phyloP scores from a whole-genome alignment of 192 early-diverging fungal genomes.

The Mortierella antarctica region DNA sequence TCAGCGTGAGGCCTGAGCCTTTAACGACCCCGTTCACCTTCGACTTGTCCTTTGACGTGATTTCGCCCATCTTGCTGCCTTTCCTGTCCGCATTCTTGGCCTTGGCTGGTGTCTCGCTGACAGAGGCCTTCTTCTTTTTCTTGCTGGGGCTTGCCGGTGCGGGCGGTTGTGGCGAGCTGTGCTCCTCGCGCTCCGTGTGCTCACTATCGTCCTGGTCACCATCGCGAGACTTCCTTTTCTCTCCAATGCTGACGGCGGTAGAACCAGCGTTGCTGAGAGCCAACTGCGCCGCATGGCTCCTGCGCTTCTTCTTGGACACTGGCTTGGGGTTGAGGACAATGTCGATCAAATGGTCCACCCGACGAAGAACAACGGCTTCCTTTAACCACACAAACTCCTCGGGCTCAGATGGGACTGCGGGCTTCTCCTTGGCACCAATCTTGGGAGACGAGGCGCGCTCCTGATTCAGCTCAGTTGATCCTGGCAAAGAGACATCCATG shows the following conservation, averaged over 20 bases:
- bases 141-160: constrained; percentile 14
- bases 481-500: background rate
- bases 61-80: background rate
- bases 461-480: background rate
- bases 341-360: constrained; percentile 63
- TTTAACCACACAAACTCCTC: constrained; percentile 62
- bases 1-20: constrained; percentile 22
- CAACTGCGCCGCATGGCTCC: constrained; percentile 28
- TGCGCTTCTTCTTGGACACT: constrained; percentile 50
- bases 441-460: background rate
- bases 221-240: background rate
- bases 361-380: constrained; percentile 62
- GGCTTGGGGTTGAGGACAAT: constrained; percentile 63
- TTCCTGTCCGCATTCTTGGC: constrained; percentile 4
- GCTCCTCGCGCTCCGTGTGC: constrained; percentile 3
- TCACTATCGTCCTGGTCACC: constrained; percentile 18
- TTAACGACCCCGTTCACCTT: background rate
- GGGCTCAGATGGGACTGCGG: constrained; percentile 18
- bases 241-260: background rate
- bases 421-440: background rate
- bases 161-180: background rate
- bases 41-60: background rate
- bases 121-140: constrained; percentile 1
- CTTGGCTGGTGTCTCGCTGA: background rate
- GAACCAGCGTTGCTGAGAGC: constrained; percentile 7